Evolutionary conservation across 345 rosid species (phyloP).

Genomic region (Populus alba): DNA sequence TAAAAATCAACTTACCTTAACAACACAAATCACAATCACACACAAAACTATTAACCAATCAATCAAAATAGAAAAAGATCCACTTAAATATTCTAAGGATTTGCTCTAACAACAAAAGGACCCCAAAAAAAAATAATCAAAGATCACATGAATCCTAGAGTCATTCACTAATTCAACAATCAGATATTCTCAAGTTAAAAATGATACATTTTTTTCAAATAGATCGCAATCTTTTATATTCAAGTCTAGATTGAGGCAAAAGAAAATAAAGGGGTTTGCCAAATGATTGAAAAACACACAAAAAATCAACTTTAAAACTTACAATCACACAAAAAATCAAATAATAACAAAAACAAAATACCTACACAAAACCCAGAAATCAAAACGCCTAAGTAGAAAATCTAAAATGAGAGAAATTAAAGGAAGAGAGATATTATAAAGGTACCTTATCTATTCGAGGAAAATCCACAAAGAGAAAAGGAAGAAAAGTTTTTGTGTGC

Average conservation of each 20-base stretch:
- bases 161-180: not conserved
- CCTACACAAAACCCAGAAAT: not conserved
- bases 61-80: not conserved
- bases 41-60: not conserved
- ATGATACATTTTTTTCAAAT: not conserved
- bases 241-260: not conserved
- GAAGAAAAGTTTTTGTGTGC: not conserved
- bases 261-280: not conserved
- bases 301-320: not conserved
- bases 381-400: not conserved
- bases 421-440: not conserved
- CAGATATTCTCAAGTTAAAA: not conserved
- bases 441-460: conserved; percentile 5
- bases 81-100: not conserved
- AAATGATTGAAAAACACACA: not conserved
- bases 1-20: not conserved
- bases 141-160: not conserved
- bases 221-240: not conserved
- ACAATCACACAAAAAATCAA: not conserved
- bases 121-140: not conserved
- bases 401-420: not conserved
- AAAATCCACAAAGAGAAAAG: not conserved
- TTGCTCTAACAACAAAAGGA: not conserved
- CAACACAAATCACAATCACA: not conserved
- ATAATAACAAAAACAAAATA: not conserved